phyloP scores from a whole-genome alignment of 2,329 filamentous ascomycete genomes.

The Setomelanomma holmii region DNA sequence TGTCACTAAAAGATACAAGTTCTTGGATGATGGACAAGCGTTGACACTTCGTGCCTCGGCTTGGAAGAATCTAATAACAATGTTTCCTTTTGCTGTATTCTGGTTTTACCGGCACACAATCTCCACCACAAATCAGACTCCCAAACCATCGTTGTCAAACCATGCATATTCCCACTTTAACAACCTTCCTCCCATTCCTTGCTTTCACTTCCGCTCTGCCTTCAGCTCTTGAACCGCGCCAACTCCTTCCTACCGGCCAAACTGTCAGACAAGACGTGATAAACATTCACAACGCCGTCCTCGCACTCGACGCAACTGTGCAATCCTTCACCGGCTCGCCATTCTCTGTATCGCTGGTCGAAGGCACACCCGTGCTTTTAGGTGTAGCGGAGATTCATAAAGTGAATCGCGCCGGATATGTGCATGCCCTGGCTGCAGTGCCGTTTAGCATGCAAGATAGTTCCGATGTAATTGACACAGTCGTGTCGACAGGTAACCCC shows the following conservation, averaged over 20 bases:
- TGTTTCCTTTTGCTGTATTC: too few species aligned
- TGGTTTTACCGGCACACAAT: too few species aligned
- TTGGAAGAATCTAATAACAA: too few species aligned
- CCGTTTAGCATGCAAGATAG: constrained; percentile 15
- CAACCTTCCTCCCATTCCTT: not conserved
- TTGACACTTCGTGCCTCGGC: not conserved
- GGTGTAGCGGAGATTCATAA: constrained; percentile 25
- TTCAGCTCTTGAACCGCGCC: constrained; percentile 1
- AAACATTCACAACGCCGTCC: constrained; percentile 25
- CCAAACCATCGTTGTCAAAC: not conserved
- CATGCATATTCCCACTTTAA: not conserved
- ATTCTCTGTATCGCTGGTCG: constrained; percentile 15
- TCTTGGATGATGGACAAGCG: not conserved
- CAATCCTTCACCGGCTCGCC: constrained; percentile 9
- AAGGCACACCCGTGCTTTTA: constrained; percentile 18
- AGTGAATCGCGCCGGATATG: constrained; percentile 23
- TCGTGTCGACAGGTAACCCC: constrained; percentile 21
- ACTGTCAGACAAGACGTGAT: constrained; percentile 19
- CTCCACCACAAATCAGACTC: not conserved
- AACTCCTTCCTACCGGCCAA: constrained; percentile 13
- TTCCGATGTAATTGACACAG: constrained; percentile 11
- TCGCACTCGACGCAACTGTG: constrained; percentile 14
- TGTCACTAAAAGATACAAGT: not conserved
- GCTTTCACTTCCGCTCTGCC: constrained; percentile 1
- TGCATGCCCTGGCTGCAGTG: constrained; percentile 14